Base-by-base conservation (phyloP, 164 flowering plant genomes). In the Malania oleifera region DNA sequence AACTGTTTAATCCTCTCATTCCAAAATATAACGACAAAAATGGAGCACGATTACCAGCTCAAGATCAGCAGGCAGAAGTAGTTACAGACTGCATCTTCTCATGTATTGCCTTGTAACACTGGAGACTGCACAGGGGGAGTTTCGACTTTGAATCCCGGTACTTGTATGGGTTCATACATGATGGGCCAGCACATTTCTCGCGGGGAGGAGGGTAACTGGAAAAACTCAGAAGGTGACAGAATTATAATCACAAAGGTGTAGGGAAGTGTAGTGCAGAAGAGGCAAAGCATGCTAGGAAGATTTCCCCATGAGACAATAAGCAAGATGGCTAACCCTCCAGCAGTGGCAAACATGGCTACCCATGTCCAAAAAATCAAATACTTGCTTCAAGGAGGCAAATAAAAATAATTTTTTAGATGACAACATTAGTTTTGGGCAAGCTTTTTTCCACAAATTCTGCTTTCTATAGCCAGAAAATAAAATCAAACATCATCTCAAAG, bases 131-230 rank as follows among this genome's bases (percentile, higher is more conserved):
- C 0, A 87, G 72, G 0, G 91, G 95, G 35, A 83, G 81, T 46
- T 85, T 83, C 28, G 84, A 73, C 73, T 84, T 85, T 12, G 95
- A 83, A 64, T 85, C 89, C 7, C 91, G 76, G 40, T 87, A 87
- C 67, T 76, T 83, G 76, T 83, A 87, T 7, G 81, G 29, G 35
- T 83, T 85, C 1, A 69, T 69, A 54, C 95, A 84, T 8, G 78
- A 71, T 22, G 89, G 89, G 22, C 83, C 85, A 0, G 85, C 88
- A 74, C 95, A 87, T 60, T 74, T 81, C 64, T 81, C 95, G 0
- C 91, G 87, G 1, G 89, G 84, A 15, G 88, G 84, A 25, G 91
- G 95, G 64, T 87, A 87, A 40, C 95, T 87, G 79, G 27, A 62
- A 49, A 54, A 46, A 23, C 35, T 55, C 20, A 58, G 5, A 9